Conservation (phyloP, 2,329 filamentous ascomycete species). For the Colletotrichum tanaceti region DNA sequence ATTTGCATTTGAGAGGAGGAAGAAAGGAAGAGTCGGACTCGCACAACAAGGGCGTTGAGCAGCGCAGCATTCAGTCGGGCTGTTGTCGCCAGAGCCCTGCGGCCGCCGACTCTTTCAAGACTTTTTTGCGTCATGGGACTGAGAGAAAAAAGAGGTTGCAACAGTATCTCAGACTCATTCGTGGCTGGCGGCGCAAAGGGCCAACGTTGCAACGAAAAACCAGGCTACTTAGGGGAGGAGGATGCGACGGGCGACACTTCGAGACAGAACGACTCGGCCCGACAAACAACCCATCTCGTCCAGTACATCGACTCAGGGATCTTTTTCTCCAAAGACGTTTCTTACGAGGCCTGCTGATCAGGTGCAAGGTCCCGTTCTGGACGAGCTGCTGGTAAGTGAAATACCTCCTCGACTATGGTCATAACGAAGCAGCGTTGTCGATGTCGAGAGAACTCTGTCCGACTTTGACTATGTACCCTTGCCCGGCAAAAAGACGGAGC, state of each 20-base stretch:
- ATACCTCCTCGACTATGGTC: background rate
- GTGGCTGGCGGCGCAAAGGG: background rate
- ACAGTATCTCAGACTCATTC: background rate
- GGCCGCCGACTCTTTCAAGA: background rate
- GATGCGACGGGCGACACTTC: background rate
- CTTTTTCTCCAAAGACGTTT: background rate
- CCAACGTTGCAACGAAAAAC: no score
- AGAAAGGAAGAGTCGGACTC: no score
- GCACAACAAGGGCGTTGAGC: no score
- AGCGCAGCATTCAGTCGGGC: no score
- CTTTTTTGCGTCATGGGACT: background rate
- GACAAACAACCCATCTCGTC: background rate
- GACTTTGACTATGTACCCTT: background rate
- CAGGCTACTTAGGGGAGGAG: background rate
- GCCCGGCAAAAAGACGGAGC: background rate
- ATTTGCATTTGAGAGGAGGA: no score
- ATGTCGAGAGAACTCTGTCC: background rate
- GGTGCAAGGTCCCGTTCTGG: background rate
- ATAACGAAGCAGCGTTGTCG: background rate
- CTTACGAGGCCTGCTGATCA: background rate
- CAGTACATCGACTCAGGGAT: background rate
- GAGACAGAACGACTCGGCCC: background rate
- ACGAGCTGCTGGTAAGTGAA: background rate
- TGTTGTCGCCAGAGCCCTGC: no score
- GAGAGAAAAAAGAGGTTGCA: background rate